Evolutionary conservation across 495 filamentous ascomycete genomes (phyloP).

Genomic region (Staphylotrichum longicolle): DNA sequence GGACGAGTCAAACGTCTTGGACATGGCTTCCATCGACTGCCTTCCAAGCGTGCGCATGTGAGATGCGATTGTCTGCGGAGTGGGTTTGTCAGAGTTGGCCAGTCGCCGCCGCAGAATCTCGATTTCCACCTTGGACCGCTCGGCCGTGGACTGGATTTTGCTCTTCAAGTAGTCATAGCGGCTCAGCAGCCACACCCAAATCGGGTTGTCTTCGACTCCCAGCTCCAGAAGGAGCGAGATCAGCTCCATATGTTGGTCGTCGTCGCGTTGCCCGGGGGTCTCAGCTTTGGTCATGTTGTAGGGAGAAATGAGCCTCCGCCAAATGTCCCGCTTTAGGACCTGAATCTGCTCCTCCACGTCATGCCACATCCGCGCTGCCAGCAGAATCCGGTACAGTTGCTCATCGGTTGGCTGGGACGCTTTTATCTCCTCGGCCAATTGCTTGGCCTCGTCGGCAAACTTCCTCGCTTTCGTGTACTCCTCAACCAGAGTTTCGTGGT

Average conservation of each 20-base stretch:
- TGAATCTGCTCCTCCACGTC: slow-evolving; percentile 83
- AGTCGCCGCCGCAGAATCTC: slow-evolving; percentile 83
- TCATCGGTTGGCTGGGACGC: slow-evolving; percentile 57
- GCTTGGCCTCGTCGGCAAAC: slow-evolving; percentile 70
- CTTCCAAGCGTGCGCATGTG: slow-evolving; percentile 70
- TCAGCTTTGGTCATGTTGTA: slow-evolving; percentile 47
- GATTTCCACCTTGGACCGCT: slow-evolving; percentile 83
- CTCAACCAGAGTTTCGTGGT: slow-evolving; percentile 83
- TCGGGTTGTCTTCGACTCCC: slow-evolving; percentile 91
- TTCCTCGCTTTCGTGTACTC: slow-evolving; percentile 76
- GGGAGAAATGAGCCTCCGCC: slow-evolving; percentile 69
- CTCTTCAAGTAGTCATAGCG: slow-evolving; percentile 83
- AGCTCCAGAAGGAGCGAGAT: slow-evolving; percentile 85
- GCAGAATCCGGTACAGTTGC: slow-evolving; percentile 77
- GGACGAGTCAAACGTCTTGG: slow-evolving; percentile 62
- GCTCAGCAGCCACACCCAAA: slow-evolving; percentile 90
- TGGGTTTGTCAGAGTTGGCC: slow-evolving; percentile 67
- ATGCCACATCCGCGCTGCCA: slow-evolving; percentile 91
- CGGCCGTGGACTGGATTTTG: slow-evolving; percentile 73
- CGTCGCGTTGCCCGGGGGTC: slow-evolving; percentile 43
- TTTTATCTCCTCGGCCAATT: slow-evolving; percentile 55
- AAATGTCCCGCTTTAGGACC: slow-evolving; percentile 81
- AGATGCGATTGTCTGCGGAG: slow-evolving; percentile 62
- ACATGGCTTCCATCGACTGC: slow-evolving; percentile 54
- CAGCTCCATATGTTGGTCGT: slow-evolving; percentile 84